Evolutionary conservation across 495 filamentous ascomycete species (phyloP).

Genomic region (Talaromyces stipitatus): DNA sequence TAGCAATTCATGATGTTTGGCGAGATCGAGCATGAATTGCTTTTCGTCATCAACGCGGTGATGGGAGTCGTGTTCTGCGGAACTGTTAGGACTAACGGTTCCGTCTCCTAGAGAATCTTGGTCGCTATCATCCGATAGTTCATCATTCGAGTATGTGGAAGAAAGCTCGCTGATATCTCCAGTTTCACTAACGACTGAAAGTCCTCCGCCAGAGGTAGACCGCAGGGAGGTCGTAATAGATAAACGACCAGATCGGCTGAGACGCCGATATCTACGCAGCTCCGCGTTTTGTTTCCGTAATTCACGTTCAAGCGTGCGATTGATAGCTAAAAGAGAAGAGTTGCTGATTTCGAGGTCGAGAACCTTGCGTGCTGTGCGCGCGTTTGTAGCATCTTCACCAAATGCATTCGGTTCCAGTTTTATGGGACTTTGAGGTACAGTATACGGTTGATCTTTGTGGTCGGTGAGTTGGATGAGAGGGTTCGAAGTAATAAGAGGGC

Average conservation of each 20-base stretch:
- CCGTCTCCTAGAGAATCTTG: conserved; percentile 36
- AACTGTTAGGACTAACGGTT: conserved; percentile 24
- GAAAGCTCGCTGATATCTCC: conserved; percentile 30
- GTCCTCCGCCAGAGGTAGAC: conserved; percentile 31
- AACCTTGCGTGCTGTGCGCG: conserved; percentile 87
- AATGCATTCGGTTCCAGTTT: conserved; percentile 44
- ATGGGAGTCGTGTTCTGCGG: conserved; percentile 32
- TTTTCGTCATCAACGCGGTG: conserved; percentile 58
- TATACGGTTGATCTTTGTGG: conserved; percentile 11
- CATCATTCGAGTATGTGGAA: conserved; percentile 25
- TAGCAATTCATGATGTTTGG: conserved; percentile 80
- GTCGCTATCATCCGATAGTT: conserved; percentile 40
- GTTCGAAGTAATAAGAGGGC: conserved; percentile 37
- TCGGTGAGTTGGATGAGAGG: conserved; percentile 21
- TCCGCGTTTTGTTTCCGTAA: conserved; percentile 88
- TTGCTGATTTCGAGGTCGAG: conserved; percentile 98
- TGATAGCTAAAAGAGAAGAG: conserved; percentile 93
- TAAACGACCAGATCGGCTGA: conserved; percentile 69
- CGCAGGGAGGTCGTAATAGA: conserved; percentile 42
- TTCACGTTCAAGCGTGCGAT: conserved; percentile 83
- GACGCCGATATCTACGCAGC: conserved; percentile 70
- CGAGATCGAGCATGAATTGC: conserved; percentile 70
- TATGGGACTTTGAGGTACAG: conserved; percentile 35
- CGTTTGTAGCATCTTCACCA: conserved; percentile 69
- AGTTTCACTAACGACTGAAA: conserved; percentile 29